Evolutionary conservation across 805 yeast species (phyloP), one percentile per base, ranked within the genome.

Genomic region (Wickerhamiella shivajii): DNA sequence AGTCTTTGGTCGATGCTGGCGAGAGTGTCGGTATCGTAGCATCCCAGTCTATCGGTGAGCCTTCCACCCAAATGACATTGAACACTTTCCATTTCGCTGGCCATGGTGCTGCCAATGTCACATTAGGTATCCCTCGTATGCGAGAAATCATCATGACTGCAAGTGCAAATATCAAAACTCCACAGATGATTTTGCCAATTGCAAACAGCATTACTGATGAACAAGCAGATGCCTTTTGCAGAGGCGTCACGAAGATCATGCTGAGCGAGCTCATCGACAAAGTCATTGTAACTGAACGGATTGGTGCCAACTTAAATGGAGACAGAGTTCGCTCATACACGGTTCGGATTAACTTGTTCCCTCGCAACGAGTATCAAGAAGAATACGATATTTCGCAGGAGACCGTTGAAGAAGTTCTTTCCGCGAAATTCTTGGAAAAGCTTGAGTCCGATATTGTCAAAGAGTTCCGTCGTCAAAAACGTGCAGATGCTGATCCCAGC

Each of bases 111-210:
- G 98, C 98, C 29, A 90, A 90, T 60, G 99, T 90, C 44, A 90
- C 99, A 0, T 68, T 90, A 50, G 99, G 99, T 78, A 90, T 90
- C 54, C 99, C 99, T 26, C 94, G 99, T 72, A 75, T 90, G 81
- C 78, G 99, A 72, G 99, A 90, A 69, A 90, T 90, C 58, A 84
- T 90, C 55, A 90, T 90, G 99, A 92, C 99, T 9, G 99, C 99
- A 14, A 81, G 95, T 39, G 74, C 94, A 15, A 61, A 78, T 30
- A 90, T 90, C 52, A 81, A 83, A 64, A 90, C 99, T n/a, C 99
- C 99, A 28, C 97, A 90, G 62, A 90, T 90, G 98, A 73, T 90
- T 3, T 63, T 90, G 47, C 98, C 98, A 18, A 66, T 90, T 29
- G 62, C 71, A 50, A 60, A 66, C 22, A 92, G 79, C 49, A 90